Conservation (phyloP, 2,329 filamentous ascomycete species). For the Colletotrichum sp. region DNA sequence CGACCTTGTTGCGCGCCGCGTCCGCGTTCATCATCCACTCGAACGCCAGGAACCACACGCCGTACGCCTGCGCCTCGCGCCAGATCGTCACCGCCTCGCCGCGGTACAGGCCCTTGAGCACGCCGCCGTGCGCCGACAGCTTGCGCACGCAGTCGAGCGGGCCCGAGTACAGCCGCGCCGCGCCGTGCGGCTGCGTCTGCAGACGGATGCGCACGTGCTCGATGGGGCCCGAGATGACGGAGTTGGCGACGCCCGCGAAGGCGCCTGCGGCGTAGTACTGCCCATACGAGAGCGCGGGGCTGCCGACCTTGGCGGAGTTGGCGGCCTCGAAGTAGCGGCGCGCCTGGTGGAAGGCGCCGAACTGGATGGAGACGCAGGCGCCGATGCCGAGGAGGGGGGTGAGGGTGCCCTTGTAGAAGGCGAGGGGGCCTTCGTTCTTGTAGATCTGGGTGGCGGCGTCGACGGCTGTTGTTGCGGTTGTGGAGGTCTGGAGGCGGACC, state of each 20-base stretch:
- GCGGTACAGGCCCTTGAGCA: slow-evolving; percentile 80
- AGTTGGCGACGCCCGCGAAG: slow-evolving; percentile 92
- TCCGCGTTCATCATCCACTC: slow-evolving; percentile 97
- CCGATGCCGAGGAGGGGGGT: slow-evolving; percentile 95
- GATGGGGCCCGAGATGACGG: slow-evolving; percentile 85
- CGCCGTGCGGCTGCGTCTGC: slow-evolving; percentile 94
- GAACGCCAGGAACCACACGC: slow-evolving; percentile 92
- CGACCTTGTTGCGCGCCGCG: slow-evolving; percentile 75
- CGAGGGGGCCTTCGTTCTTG: slow-evolving; percentile 82
- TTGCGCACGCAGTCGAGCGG: slow-evolving; percentile 92
- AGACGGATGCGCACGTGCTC: slow-evolving; percentile 96
- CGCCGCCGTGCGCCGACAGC: slow-evolving; percentile 70
- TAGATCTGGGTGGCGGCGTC: slow-evolving; percentile 85
- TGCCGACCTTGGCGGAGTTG: slow-evolving; percentile 65
- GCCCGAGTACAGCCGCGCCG: slow-evolving; percentile 77
- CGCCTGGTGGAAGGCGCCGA: slow-evolving; percentile 94
- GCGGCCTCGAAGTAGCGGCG: slow-evolving; percentile 82
- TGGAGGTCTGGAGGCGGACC: slow-evolving; percentile 91
- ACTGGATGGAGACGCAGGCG: slow-evolving; percentile 97
- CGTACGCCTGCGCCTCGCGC: slow-evolving; percentile 93
- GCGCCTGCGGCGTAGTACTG: slow-evolving; percentile 93
- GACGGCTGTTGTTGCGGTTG: slow-evolving; percentile 79
- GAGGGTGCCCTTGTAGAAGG: slow-evolving; percentile 98
- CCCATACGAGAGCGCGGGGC: slow-evolving; percentile 69
- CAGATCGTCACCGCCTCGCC: slow-evolving; percentile 85